Conservation (phyloP, 805 yeast species). For the Blastobotrys parvus region DNA sequence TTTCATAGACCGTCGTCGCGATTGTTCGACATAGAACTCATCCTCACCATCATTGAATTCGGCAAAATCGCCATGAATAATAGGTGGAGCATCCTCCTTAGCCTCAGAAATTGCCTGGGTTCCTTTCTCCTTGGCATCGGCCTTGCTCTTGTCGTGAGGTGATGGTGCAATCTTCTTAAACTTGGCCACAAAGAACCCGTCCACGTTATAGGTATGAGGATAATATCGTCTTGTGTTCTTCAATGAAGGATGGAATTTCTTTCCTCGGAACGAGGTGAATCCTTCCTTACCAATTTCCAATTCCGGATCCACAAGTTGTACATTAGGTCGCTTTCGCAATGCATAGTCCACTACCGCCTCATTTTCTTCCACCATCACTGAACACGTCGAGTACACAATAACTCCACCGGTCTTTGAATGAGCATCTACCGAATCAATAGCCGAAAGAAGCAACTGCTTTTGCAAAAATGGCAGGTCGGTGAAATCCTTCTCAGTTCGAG, state of each 20-base stretch:
- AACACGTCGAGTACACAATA: conserved; percentile 95
- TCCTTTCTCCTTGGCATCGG: conserved; percentile 85
- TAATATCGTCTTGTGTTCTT: conserved; percentile 88
- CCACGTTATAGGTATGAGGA: conserved; percentile 97
- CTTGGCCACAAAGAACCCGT: conserved; percentile 96
- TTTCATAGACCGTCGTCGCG: conserved; percentile 28
- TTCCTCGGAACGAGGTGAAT: conserved; percentile 87
- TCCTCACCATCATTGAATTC: conserved; percentile 72
- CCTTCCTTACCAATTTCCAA: conserved; percentile 94
- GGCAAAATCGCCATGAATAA: conserved; percentile 82
- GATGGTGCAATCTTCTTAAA: conserved; percentile 85
- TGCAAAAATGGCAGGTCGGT: conserved; percentile 95
- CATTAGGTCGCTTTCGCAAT: conserved; percentile 91
- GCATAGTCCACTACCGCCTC: conserved; percentile 99
- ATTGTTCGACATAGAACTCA: conserved; percentile 58
- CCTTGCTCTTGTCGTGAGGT: conserved; percentile 74
- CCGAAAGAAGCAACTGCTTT: conserved; percentile 85
- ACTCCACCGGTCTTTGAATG: conserved; percentile 85
- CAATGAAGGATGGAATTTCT: conserved; percentile 70
- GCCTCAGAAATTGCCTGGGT: conserved; percentile 72
- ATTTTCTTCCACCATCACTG: conserved; percentile 96
- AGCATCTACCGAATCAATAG: conserved; percentile 96
- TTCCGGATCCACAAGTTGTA: conserved; percentile 86
- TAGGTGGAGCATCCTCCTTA: conserved; percentile 50
- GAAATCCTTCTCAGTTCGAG: conserved; percentile 93